A percentile compares a stretch with the other conserved stretches of the same genome.
Evolutionary conservation across 371 early-diverging fungal species (phyloP).

Genomic region (Apophysomyces sp.): DNA sequence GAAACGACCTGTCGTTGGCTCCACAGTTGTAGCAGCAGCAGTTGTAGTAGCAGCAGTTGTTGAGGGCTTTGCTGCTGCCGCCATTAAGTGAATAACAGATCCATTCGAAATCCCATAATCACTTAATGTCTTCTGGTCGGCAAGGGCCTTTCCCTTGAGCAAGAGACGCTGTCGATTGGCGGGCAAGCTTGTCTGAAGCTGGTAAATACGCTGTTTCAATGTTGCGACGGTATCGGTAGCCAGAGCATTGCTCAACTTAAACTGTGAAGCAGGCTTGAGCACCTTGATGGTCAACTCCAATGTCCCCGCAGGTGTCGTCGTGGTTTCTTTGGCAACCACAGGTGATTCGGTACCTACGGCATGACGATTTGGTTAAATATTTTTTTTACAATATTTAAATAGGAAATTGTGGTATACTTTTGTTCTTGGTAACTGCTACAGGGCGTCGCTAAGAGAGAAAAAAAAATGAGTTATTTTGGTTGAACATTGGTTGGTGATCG

Average conservation of each 20-base stretch:
- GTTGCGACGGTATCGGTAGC: constrained; percentile 32
- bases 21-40: constrained; percentile 15
- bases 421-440: neutral
- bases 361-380: no score
- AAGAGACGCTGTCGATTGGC: constrained; percentile 55
- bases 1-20: constrained; percentile 18
- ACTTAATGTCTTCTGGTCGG: constrained; percentile 51
- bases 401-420: no score
- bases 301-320: neutral
- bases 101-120: constrained; percentile 50
- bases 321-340: neutral
- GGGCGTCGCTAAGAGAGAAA: neutral
- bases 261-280: constrained; percentile 45
- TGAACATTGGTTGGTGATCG: no score
- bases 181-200: constrained; percentile 33
- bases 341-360: neutral
- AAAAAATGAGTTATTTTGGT: no score
- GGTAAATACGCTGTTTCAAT: constrained; percentile 48
- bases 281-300: constrained; percentile 39
- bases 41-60: constrained; percentile 18
- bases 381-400: no score
- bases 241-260: constrained; percentile 26
- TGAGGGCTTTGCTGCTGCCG: constrained; percentile 43
- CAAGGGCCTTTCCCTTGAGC: constrained; percentile 62
- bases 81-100: constrained; percentile 52